Evolutionary conservation across 2,329 filamentous ascomycete species (phyloP), one percentile per base, ranked within the genome.

Genomic region (Aspergillus arachidicola): DNA sequence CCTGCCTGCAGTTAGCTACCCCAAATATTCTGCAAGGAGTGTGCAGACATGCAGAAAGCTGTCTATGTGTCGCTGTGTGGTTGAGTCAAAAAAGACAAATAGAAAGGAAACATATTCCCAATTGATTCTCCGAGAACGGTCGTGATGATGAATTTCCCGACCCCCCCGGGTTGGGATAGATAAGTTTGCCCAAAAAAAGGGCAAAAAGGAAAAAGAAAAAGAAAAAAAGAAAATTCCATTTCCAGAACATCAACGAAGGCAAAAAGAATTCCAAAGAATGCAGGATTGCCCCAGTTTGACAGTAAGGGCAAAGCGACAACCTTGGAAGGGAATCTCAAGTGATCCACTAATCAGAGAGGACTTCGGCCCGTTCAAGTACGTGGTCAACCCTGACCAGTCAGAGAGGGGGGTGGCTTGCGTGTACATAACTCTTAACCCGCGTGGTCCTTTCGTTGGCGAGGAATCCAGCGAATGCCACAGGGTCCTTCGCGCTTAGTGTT

Each of bases 291-390:
- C 51, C 51, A 26, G 32, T 38, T 53, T 38, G 51, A 55, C 51
- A 19, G 51, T 54, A 21, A 55, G 51, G 32, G n/a, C 26, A 38
- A 26, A 28, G 12, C 32, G 32, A 38, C 32, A 36, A 55, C 51
- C 32, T 38, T 16, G 51, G n/a, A 55, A 55, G 32, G 51, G 38
- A 38, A 28, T 55, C 9, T 16, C 34, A 36, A 55, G n/a, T 23
- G 32, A 38, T 55, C 51, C 51, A 55, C 51, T 26, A 55, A 55
- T 55, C 51, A 55, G 34, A 55, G 51, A 55, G 51, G n/a, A 23
- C 51, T 36, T 55, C 51, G 51, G 51, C 51, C 51, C 51, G 51
- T 41, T 55, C 51, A 55, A 55, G 51, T 55, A 55, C 51, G 51
- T 55, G 51, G 51, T 23, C 51, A 55, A 38, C 1, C 7, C 12